Conservation (phyloP, 768 basidiomycete species). For the Pilatotrama ljubarskyi region DNA sequence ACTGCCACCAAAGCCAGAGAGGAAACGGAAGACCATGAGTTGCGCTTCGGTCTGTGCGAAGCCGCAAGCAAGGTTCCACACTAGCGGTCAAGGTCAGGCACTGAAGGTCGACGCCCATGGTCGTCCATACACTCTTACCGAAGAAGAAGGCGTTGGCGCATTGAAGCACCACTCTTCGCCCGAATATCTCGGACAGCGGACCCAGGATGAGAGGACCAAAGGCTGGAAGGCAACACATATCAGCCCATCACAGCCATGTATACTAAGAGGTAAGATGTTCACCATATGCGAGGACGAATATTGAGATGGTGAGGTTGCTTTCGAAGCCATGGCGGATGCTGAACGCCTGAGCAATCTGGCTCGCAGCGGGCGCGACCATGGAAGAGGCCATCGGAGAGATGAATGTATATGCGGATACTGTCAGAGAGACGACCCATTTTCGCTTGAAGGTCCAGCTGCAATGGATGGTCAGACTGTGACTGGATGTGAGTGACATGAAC, state of each 20-base stretch:
- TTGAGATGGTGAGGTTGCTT: conserved; percentile 59
- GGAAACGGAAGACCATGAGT: conserved; percentile 66
- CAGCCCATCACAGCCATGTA: conserved; percentile 5
- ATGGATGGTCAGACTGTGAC: neutral
- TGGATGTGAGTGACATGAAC: neutral
- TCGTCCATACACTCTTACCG: conserved; percentile 35
- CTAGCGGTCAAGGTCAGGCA: conserved; percentile 29
- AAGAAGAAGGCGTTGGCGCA: conserved; percentile 66
- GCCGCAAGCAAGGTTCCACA: conserved; percentile 58
- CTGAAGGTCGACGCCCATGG: neutral
- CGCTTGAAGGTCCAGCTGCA: conserved; percentile 55
- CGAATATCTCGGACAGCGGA: conserved; percentile 72
- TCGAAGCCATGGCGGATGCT: conserved; percentile 50
- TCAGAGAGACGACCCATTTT: conserved; percentile 52
- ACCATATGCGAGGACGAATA: conserved; percentile 65
- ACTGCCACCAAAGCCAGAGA: conserved; percentile 72
- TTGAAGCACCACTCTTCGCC: conserved; percentile 63
- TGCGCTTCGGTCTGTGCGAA: conserved; percentile 60
- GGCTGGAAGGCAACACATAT: conserved; percentile 34
- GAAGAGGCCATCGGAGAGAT: conserved; percentile 60
- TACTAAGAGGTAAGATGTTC: conserved; percentile 14
- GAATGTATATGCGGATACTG: conserved; percentile 30
- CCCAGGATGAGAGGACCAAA: conserved; percentile 50
- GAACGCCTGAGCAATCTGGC: conserved; percentile 52
- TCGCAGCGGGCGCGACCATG: conserved; percentile 68